Evolutionary conservation across 2,329 filamentous ascomycete species (phyloP).

Genomic region (Diaporthe sp.): DNA sequence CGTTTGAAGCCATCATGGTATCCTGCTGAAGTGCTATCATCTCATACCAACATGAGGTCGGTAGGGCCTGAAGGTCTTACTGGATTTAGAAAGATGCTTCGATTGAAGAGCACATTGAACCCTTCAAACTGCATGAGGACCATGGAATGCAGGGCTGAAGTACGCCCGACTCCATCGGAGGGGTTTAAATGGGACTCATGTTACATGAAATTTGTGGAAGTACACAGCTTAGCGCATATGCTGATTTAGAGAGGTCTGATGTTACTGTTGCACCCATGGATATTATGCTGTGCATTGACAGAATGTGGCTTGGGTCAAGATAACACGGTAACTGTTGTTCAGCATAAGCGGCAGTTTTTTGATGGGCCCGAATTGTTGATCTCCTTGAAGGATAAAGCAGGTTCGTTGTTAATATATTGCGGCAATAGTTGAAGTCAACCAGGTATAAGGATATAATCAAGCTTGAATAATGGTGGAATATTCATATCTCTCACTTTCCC

Average conservation of each 20-base stretch:
- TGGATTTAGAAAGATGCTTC: background rate
- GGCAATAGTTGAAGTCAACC: background rate
- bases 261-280: background rate
- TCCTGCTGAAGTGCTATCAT: background rate
- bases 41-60: background rate
- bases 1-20: background rate
- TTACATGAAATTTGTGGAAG: background rate
- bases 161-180: background rate
- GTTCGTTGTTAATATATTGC: background rate
- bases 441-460: background rate
- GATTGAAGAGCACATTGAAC: background rate
- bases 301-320: background rate
- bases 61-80: background rate
- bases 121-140: background rate
- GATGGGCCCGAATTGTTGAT: background rate
- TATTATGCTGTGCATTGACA: background rate
- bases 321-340: background rate
- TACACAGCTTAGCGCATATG: background rate
- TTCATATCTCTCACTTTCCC: background rate
- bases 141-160: background rate
- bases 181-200: background rate
- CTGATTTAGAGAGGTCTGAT: background rate
- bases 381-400: background rate
- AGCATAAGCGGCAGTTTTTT: background rate
- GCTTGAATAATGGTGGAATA: background rate